phyloP scores from a whole-genome alignment of 768 basidiomycete genomes.

The Goffeauzyma gilvescens region DNA sequence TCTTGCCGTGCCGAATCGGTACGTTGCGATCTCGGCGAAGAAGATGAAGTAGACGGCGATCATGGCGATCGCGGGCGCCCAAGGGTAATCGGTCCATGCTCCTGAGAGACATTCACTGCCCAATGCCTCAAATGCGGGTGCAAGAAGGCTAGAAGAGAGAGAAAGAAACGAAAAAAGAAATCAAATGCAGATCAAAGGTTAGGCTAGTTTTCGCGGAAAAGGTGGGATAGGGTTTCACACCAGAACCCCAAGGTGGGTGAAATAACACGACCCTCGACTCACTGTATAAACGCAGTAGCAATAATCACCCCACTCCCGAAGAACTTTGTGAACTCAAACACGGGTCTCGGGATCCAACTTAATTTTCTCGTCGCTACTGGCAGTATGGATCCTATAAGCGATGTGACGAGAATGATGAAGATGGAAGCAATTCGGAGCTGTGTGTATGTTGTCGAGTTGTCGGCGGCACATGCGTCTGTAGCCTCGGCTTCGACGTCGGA shows the following conservation, averaged over 20 bases:
- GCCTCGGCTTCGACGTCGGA: slow-evolving; percentile 2
- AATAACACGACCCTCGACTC: background rate
- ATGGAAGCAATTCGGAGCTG: slow-evolving; percentile 25
- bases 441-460: slow-evolving; percentile 11
- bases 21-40: slow-evolving; percentile 64
- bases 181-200: background rate
- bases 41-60: slow-evolving; percentile 67
- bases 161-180: background rate
- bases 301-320: slow-evolving; percentile 68
- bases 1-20: slow-evolving; percentile 63
- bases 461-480: slow-evolving; percentile 21
- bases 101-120: slow-evolving; percentile 48
- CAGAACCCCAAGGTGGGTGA: too few relatives aligned
- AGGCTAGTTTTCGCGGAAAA: too few relatives aligned
- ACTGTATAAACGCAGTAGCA: slow-evolving; percentile 51
- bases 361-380: slow-evolving; percentile 22
- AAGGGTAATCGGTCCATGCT: slow-evolving; percentile 63
- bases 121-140: slow-evolving; percentile 55
- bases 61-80: slow-evolving; percentile 61
- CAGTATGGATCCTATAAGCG: slow-evolving; percentile 19
- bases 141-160: slow-evolving; percentile 58
- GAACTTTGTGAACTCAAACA: slow-evolving; percentile 72
- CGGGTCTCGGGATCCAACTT: slow-evolving; percentile 37
- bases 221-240: too few relatives aligned
- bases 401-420: slow-evolving; percentile 31